Evolutionary conservation across 441 rosid genomes (phyloP).

Genomic region (Erodium moschatum): DNA sequence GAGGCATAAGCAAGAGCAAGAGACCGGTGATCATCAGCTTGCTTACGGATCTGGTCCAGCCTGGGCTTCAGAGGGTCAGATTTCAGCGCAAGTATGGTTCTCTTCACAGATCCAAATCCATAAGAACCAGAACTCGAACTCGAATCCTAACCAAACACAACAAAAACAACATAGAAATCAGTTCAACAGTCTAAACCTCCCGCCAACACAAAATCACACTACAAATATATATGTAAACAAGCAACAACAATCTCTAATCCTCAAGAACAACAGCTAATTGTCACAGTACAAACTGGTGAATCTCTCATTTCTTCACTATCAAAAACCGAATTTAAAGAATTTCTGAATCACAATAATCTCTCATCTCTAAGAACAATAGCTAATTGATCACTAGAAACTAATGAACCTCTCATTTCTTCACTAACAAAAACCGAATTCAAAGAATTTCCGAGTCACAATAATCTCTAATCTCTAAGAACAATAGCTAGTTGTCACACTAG

Average conservation of each 20-base stretch:
- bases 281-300: too few species aligned
- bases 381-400: not conserved
- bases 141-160: conserved; percentile 32
- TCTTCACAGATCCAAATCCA: conserved; percentile 48
- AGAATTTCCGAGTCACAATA: not conserved
- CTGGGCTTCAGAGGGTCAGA: conserved; percentile 86
- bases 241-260: too few species aligned
- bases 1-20: conserved; percentile 74
- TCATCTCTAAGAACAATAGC: not conserved
- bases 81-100: conserved; percentile 74
- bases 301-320: too few species aligned
- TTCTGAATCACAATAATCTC: too few species aligned
- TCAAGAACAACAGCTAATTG: too few species aligned
- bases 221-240: not conserved
- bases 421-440: not conserved
- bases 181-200: not conserved
- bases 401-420: not conserved
- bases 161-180: not conserved
- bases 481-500: too few species aligned
- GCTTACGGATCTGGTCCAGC: conserved; percentile 79
- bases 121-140: conserved; percentile 24
- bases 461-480: not conserved
- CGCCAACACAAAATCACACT: not conserved
- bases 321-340: not conserved
- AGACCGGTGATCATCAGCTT: conserved; percentile 82